Percentiles rank a stretch among this genome's conserved stretches.
These are phyloP conservation scores for Pseudopithomyces chartarum DNA, from an alignment of 2,329 filamentous ascomycete genomes.

Conservation along the genomic window DNA sequence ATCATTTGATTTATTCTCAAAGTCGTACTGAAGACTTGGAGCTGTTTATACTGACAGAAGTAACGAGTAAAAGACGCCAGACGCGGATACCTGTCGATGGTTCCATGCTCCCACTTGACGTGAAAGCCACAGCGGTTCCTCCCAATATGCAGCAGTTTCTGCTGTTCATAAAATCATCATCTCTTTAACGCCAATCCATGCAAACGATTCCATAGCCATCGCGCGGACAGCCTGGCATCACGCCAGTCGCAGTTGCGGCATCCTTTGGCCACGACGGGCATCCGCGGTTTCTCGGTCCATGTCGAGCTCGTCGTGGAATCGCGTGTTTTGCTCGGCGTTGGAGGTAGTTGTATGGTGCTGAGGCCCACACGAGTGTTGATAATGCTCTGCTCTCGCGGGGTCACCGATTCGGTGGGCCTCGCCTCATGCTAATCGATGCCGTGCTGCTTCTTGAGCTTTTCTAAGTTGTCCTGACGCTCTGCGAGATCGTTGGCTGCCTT, in stretches of 20 bases:
- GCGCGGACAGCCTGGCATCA: conserved; percentile 35
- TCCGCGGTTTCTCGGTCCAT: conserved; percentile 27
- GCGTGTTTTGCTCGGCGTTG: conserved; percentile 29
- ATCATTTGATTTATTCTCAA: conserved; percentile 10
- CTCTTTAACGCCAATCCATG: conserved; percentile 40
- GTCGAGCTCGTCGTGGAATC: conserved; percentile 32
- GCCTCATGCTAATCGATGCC: conserved; percentile 82
- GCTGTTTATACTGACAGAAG: background rate
- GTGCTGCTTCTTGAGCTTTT: conserved; percentile 96
- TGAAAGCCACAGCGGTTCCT: conserved; percentile 7
- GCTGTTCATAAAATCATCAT: conserved; percentile 22
- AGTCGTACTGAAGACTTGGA: background rate
- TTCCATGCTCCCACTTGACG: background rate
- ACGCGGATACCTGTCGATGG: background rate
- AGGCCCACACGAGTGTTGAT: conserved; percentile 44
- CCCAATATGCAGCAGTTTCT: conserved; percentile 15
- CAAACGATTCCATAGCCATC: conserved; percentile 40
- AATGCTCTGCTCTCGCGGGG: conserved; percentile 35
- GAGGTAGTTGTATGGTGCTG: conserved; percentile 36
- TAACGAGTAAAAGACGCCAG: background rate
- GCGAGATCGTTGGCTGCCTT: conserved; percentile 93
- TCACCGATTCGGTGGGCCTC: conserved; percentile 55
- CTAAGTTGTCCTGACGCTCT: conserved; percentile 93
- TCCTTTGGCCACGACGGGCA: conserved; percentile 20
- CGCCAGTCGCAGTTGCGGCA: conserved; percentile 41